Evolutionary conservation across 1,139 yeast genomes (phyloP).

Genomic region (Kodamaea ohmeri): DNA sequence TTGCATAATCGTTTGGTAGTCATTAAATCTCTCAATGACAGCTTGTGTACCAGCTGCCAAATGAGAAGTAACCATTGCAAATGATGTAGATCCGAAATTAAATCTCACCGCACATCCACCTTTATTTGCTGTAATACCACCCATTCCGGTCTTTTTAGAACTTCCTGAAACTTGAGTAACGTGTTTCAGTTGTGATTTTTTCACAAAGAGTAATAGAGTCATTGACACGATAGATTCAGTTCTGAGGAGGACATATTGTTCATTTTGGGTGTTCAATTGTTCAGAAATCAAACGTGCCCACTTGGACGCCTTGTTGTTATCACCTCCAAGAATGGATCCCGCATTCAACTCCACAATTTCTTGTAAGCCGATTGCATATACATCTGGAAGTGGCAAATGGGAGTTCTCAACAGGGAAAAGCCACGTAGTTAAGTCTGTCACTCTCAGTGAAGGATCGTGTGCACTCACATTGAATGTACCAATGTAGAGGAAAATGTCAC

Average conservation of each 20-base stretch:
- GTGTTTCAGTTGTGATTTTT: constrained; percentile 55
- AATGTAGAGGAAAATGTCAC: constrained; percentile 62
- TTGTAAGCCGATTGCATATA: constrained; percentile 85
- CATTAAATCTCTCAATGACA: constrained; percentile 82
- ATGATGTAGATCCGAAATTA: constrained; percentile 69
- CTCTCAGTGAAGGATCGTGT: constrained; percentile 41
- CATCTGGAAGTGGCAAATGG: constrained; percentile 52
- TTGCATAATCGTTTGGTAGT: constrained; percentile 74
- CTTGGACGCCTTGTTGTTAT: constrained; percentile 58
- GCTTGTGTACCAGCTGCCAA: constrained; percentile 91
- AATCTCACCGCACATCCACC: constrained; percentile 90
- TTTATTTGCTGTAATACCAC: constrained; percentile 89
- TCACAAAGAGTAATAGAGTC: constrained; percentile 57
- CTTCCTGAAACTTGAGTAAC: constrained; percentile 79
- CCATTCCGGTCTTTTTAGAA: constrained; percentile 82
- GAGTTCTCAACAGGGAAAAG: constrained; percentile 67
- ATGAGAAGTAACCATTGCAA: constrained; percentile 88
- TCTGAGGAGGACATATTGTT: constrained; percentile 38
- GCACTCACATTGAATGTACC: constrained; percentile 94
- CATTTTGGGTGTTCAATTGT: constrained; percentile 49
- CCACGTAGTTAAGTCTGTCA: constrained; percentile 69
- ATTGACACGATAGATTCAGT: constrained; percentile 47
- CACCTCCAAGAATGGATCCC: constrained; percentile 70
- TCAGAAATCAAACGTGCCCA: constrained; percentile 61
- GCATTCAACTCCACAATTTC: constrained; percentile 91